Conservation (phyloP, 1,284 basidiomycete species). For the Austropuccinia psidii region DNA sequence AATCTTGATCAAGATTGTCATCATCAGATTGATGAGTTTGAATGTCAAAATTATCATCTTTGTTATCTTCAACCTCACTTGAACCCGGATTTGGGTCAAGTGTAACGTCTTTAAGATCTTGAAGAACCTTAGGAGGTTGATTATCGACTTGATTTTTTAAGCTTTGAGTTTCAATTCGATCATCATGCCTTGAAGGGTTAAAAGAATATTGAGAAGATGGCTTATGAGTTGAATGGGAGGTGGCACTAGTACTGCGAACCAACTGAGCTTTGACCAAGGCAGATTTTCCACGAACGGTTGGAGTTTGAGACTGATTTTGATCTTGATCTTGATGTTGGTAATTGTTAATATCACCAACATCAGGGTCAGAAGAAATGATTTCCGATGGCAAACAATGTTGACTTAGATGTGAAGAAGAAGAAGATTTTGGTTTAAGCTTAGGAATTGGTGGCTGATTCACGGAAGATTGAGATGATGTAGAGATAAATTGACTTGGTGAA, state of each 20-base stretch:
- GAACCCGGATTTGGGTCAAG: neutral
- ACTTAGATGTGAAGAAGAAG: no score
- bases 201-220: neutral
- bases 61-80: neutral
- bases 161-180: neutral
- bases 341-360: neutral
- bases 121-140: neutral
- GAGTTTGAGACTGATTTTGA: neutral
- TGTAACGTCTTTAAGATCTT: neutral
- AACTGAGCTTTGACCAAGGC: slow-evolving; percentile 35
- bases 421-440: neutral
- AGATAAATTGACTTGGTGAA: slow-evolving; percentile 24
- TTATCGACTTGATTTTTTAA: neutral
- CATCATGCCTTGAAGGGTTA: neutral
- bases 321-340: neutral
- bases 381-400: neutral
- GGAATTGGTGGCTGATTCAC: neutral
- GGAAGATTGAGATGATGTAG: neutral
- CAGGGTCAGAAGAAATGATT: neutral
- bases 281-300: slow-evolving; percentile 41
- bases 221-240: slow-evolving; percentile 20
- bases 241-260: slow-evolving; percentile 33
- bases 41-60: neutral
- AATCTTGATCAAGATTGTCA: neutral
- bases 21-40: neutral